Percentiles rank a stretch among this genome's conserved stretches.
Evolutionary conservation across 441 rosid genomes (phyloP).

Genomic region (Gossypium trilobum): DNA sequence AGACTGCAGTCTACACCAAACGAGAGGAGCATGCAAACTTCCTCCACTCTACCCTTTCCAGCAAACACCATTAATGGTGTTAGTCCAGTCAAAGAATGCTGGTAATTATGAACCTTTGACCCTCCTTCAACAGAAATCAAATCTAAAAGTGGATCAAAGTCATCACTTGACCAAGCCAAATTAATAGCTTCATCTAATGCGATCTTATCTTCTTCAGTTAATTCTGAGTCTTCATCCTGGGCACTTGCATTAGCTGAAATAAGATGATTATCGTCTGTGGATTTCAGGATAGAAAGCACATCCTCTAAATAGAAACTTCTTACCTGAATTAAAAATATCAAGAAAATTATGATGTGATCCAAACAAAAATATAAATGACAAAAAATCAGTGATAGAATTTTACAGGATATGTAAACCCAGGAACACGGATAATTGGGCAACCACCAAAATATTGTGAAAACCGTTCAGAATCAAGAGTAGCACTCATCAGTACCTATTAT

Average conservation of each 20-base stretch:
- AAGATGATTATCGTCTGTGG: constrained; percentile 50
- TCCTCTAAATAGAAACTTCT: constrained; percentile 69
- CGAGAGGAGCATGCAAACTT: constrained; percentile 82
- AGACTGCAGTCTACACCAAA: constrained; percentile 58
- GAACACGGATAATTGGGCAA: constrained; percentile 81
- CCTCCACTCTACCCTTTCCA: constrained; percentile 76
- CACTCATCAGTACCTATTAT: constrained; percentile 87
- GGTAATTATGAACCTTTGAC: constrained; percentile 54
- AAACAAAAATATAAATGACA: constrained; percentile 8
- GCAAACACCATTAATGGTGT: constrained; percentile 87
- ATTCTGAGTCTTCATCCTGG: constrained; percentile 32
- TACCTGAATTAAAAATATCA: constrained; percentile 44
- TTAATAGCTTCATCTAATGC: constrained; percentile 79
- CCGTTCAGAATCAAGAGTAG: constrained; percentile 85
- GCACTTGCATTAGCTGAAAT: constrained; percentile 29
- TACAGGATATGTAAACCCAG: constrained; percentile 94
- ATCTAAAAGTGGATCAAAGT: constrained; percentile 70
- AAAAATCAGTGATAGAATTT: constrained; percentile 18
- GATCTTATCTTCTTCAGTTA: constrained; percentile 57
- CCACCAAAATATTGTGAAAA: constrained; percentile 94
- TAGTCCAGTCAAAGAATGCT: constrained; percentile 55
- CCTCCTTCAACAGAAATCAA: constrained; percentile 56
- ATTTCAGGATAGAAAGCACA: constrained; percentile 62
- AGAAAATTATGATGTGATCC: constrained; percentile 15
- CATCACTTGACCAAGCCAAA: constrained; percentile 78